phyloP scores from a whole-genome alignment of 2,329 filamentous ascomycete genomes.

The Byssochlamys sp. region DNA sequence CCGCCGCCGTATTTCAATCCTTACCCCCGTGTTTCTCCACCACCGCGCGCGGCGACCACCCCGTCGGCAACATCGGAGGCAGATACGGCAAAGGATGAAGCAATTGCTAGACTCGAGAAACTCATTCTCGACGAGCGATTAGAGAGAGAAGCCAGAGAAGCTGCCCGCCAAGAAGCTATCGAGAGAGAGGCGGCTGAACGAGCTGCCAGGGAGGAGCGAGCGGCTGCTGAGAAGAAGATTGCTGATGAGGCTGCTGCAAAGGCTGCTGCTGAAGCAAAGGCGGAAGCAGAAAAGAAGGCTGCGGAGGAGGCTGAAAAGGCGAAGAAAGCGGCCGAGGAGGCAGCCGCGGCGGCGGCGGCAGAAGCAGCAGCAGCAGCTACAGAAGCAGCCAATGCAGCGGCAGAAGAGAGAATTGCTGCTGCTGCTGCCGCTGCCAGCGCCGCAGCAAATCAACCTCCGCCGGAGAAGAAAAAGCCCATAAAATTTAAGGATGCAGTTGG shows the following conservation, averaged over 20 bases:
- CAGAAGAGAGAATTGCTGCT: conserved; percentile 8
- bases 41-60: conserved; percentile 19
- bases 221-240: conserved; percentile 33
- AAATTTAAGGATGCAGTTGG: conserved; percentile 87
- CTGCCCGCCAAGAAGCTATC: conserved; percentile 33
- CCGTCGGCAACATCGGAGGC: conserved; percentile 2
- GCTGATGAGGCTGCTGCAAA: conserved; percentile 33
- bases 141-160: conserved; percentile 33
- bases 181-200: conserved; percentile 44
- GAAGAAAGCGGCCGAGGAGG: conserved; percentile 35
- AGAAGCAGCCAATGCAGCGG: conserved; percentile 19
- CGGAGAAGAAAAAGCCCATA: conserved; percentile 62
- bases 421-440: conserved; percentile 16
- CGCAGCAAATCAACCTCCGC: conserved; percentile 30
- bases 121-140: conserved; percentile 41
- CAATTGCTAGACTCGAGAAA: conserved; percentile 54
- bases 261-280: conserved; percentile 36
- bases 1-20: conserved; percentile 27
- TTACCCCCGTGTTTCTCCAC: conserved; percentile 27
- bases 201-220: conserved; percentile 25
- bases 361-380: conserved; percentile 26
- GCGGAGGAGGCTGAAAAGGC: conserved; percentile 42
- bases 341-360: conserved; percentile 28
- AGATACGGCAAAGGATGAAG: conserved; percentile 46
- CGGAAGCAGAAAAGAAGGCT: conserved; percentile 36